Percentiles rank a stretch among this genome's conserved stretches.
Conservation (phyloP, 495 filamentous ascomycete species). For the Talaromyces ruber region DNA sequence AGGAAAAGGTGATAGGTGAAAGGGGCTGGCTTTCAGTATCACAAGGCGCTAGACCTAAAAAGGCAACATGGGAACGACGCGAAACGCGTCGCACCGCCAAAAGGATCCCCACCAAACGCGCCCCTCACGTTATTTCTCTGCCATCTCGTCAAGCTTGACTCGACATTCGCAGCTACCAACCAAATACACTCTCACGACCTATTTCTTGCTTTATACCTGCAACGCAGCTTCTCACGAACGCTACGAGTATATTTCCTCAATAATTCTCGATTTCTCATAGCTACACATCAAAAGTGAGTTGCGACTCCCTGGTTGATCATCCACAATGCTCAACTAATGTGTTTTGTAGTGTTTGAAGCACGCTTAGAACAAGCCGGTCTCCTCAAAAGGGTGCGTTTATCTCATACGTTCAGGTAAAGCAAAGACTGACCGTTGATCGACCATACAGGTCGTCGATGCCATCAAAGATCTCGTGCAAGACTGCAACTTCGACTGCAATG, state of each 20-base stretch:
- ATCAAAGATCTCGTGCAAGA: slow-evolving; percentile 99
- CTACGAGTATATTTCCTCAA: background rate
- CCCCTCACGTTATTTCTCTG: background rate
- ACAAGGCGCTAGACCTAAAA: background rate
- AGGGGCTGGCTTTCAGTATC: background rate
- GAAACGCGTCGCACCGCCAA: background rate
- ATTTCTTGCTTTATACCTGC: no score
- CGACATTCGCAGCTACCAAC: background rate
- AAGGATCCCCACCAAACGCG: background rate
- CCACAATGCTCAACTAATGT: background rate
- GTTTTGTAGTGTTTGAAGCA: slow-evolving; percentile 79
- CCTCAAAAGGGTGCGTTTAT: slow-evolving; percentile 76
- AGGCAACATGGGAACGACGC: slow-evolving; percentile 1
- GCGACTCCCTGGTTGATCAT: background rate
- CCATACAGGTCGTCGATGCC: slow-evolving; percentile 79
- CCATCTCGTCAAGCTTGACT: background rate
- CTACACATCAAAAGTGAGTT: background rate
- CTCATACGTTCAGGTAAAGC: background rate
- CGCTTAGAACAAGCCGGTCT: slow-evolving; percentile 88
- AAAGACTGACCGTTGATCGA: slow-evolving; percentile 5
- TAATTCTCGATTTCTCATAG: background rate
- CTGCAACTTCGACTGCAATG: slow-evolving; percentile 99
- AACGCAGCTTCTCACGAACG: no score
- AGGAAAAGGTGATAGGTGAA: background rate
- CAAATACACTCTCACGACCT: background rate